Percentiles rank a stretch among this genome's conserved stretches.
phyloP scores from a whole-genome alignment of 2,329 filamentous ascomycete genomes.

The Alternaria arbusti region DNA sequence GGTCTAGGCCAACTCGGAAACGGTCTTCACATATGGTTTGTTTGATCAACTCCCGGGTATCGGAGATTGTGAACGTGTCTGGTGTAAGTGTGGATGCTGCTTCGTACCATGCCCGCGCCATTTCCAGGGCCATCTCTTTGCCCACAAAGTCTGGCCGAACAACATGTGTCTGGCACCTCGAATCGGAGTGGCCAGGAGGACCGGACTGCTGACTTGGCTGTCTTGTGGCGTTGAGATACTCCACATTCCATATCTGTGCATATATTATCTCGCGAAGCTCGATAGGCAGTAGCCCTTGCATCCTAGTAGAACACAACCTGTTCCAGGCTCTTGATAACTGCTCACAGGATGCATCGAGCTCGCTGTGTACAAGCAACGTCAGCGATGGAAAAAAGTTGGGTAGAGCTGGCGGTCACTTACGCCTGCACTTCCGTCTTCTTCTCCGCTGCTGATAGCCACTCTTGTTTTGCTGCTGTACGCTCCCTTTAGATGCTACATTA shows the following conservation, averaged over 20 bases:
- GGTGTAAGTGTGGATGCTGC: neutral
- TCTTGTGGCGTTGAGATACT: neutral
- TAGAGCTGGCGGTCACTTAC: neutral
- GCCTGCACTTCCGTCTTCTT: neutral
- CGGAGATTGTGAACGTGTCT: neutral
- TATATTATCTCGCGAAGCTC: neutral
- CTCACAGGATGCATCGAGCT: neutral
- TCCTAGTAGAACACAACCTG: neutral
- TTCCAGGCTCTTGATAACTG: neutral
- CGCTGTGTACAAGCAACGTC: neutral
- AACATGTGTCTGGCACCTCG: neutral
- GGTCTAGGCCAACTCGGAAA: neutral
- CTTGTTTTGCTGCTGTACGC: neutral
- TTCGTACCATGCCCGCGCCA: neutral
- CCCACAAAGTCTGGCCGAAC: neutral
- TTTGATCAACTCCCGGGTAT: neutral
- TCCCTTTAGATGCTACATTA: neutral
- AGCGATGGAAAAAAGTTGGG: accelerated
- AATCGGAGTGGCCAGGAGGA: neutral
- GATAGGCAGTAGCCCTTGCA: neutral
- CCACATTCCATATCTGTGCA: neutral
- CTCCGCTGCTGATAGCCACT: neutral
- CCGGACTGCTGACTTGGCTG: neutral
- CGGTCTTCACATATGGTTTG: neutral
- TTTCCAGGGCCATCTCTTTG: neutral